These are phyloP conservation scores for Syncephalastrum contaminatum DNA, from an alignment of 371 early-diverging fungal species.

Conservation along the genomic window DNA sequence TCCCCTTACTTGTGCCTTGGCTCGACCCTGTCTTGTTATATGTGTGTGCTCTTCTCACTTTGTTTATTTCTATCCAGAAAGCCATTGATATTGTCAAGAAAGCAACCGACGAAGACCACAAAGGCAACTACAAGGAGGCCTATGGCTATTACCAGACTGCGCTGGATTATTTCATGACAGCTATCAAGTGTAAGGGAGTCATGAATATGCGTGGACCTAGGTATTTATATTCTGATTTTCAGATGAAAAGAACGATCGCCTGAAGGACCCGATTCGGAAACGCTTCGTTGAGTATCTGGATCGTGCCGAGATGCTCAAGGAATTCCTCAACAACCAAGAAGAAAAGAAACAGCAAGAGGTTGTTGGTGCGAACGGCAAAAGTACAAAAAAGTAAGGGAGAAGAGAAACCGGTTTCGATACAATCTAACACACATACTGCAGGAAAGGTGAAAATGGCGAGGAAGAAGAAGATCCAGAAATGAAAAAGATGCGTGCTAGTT, in stretches of 20 bases:
- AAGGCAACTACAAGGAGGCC: slow-evolving; percentile 90
- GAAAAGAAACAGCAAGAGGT: slow-evolving; percentile 68
- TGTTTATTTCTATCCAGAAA: slow-evolving; percentile 48
- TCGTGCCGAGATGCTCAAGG: slow-evolving; percentile 93
- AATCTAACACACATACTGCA: slow-evolving; percentile 15
- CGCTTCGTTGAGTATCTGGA: slow-evolving; percentile 91
- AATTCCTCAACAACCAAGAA: slow-evolving; percentile 69
- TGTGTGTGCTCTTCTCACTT: not conserved
- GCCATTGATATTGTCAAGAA: slow-evolving; percentile 87
- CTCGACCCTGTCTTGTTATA: not conserved
- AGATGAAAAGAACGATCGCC: slow-evolving; percentile 94
- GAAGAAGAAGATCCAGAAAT: slow-evolving; percentile 87
- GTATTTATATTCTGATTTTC: not conserved
- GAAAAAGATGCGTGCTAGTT: slow-evolving; percentile 81
- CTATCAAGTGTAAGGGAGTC: slow-evolving; percentile 82
- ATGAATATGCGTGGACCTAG: not conserved
- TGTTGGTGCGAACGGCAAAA: slow-evolving; percentile 51
- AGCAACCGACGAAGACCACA: slow-evolving; percentile 92
- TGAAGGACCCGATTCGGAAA: slow-evolving; percentile 86
- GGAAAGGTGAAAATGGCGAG: slow-evolving; percentile 43
- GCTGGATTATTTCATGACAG: slow-evolving; percentile 92
- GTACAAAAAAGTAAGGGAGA: slow-evolving; percentile 49
- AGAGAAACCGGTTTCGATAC: not conserved
- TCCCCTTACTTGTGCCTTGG: not conserved
- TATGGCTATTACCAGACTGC: slow-evolving; percentile 84